A percentile compares a stretch with the other conserved stretches of the same genome.
Evolutionary conservation across 73 alveolate genomes (phyloP).

Genomic region (Tetrahymena elliotti): DNA sequence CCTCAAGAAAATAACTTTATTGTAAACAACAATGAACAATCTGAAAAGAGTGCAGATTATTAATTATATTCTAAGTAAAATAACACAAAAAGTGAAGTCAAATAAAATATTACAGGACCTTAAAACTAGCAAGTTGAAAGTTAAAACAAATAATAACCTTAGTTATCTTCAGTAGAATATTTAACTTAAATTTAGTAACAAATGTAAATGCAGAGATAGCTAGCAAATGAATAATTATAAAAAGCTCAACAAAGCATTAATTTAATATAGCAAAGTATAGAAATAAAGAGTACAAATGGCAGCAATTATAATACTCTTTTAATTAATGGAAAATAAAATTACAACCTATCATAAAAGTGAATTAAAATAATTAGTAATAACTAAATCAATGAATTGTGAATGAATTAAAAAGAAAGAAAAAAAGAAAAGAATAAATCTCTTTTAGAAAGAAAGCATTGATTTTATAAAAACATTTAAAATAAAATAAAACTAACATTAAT

Average conservation of each 20-base stretch:
- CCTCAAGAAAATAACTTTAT: neutral
- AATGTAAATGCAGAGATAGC: neutral
- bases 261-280: neutral
- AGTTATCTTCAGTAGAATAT: neutral
- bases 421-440: neutral
- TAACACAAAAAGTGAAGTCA: neutral
- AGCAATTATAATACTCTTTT: neutral
- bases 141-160: neutral
- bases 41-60: neutral
- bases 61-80: neutral
- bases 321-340: neutral
- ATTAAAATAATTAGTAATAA: too few species aligned
- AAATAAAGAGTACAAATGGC: neutral
- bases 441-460: neutral
- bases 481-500: too few species aligned
- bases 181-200: neutral
- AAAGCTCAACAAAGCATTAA: neutral
- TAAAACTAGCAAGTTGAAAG: too few species aligned
- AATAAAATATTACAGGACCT: neutral
- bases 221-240: neutral
- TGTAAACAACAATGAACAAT: neutral
- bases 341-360: neutral
- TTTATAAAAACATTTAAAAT: too few species aligned
- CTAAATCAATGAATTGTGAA: neutral
- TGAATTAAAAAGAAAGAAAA: neutral